Percentiles rank a stretch among this genome's conserved stretches.
Conservation (phyloP, 1,139 yeast species). For the Trichomonascaceae sp. region DNA sequence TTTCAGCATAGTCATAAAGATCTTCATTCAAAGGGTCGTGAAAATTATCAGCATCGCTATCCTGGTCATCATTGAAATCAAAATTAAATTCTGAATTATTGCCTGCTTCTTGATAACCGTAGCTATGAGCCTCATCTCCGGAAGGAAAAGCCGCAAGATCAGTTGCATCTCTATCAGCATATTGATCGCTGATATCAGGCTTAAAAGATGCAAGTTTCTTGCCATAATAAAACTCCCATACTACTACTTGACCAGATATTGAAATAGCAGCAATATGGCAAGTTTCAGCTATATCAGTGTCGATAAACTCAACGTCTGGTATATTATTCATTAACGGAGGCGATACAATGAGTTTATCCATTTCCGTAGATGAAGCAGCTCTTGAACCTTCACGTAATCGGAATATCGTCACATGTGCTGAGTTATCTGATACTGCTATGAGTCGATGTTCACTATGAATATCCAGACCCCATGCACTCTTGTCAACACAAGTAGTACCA, state of each 20-base stretch:
- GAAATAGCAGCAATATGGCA: conserved; percentile 24
- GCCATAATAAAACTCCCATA: conserved; percentile 25
- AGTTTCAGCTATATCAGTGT: conserved; percentile 19
- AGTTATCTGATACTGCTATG: conserved; percentile 54
- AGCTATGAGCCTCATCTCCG: background rate
- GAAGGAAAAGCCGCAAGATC: background rate
- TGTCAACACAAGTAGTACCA: conserved; percentile 26
- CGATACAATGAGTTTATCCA: conserved; percentile 21
- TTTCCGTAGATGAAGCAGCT: background rate
- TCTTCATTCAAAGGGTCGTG: conserved; percentile 1
- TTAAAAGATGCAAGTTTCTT: conserved; percentile 3
- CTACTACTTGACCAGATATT: conserved; percentile 23
- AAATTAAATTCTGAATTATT: background rate
- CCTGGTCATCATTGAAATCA: conserved; percentile 2
- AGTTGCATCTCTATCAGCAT: background rate
- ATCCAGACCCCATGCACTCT: conserved; percentile 67
- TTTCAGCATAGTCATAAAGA: background rate
- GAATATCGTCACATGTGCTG: conserved; percentile 42
- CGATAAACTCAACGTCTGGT: conserved; percentile 48
- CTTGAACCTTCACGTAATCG: conserved; percentile 12
- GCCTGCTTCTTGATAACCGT: background rate
- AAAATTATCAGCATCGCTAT: background rate
- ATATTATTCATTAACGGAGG: conserved; percentile 51
- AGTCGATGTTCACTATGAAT: conserved; percentile 35
- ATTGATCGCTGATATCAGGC: background rate